Base-by-base conservation (phyloP, 441 rosid genomes). In the Manihot esculenta region DNA sequence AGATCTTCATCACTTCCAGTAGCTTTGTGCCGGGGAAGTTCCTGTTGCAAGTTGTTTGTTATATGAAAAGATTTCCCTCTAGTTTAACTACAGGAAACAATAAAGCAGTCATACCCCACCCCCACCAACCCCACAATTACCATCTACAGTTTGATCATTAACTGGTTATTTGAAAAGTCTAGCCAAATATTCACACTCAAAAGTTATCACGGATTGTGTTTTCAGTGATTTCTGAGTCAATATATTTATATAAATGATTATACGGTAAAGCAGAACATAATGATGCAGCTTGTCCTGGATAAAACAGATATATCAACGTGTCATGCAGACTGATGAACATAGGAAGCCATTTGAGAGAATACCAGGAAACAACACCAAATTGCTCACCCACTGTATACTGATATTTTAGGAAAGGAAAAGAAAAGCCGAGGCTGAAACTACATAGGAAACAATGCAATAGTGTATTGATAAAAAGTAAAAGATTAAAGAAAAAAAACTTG, bases 1-100 rank as follows among this genome's bases (percentile, higher is more conserved):
- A 94, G 91, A 56, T 81, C 84, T n/a, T 90, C 91, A 58, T 84
- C 78, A 12, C 35, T 69, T 26, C 38, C 79, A 62, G 90, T 77
- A 67, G 83, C 83, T 71, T 75, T 80, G 33, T 74, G 97, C 23
- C 88, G 92, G 54, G 84, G 73, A 78, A 75, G 76, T 76, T 86
- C 99, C 97, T 94, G 82, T 56, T 21, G 12, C 27, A 73, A 71
- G 70, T 74, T 68, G 35, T 66, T 77, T 58, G 30, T 56, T 68
- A 21, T 50, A 55, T 75, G 64, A 26, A 72, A 54, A 42, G 23
- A 17, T 33, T 49, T 26, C 44, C n/a, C 48, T 71, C 61, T 23
- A 14, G 38, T 55, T 63, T 59, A 47, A 12, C 56, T n/a, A 66
- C 44, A 72, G 65, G 54, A 69, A 35, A 72, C 2, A 62, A 24